These are phyloP conservation scores for Arthroderma uncinatum DNA, from an alignment of 2,329 filamentous ascomycete genomes.

Conservation along the genomic window DNA sequence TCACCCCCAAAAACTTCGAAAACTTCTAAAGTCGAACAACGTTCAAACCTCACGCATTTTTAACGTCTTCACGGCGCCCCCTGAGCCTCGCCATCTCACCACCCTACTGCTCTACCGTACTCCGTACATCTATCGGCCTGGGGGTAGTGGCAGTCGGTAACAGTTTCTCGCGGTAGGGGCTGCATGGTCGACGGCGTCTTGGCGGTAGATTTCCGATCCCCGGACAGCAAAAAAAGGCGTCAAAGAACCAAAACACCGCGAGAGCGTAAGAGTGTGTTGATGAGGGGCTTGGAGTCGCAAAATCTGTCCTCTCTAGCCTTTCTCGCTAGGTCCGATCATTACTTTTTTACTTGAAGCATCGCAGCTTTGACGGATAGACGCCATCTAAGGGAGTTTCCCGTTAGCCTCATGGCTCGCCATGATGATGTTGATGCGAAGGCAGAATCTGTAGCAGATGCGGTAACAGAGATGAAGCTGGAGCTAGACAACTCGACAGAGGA, in stretches of 20 bases:
- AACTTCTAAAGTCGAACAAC: background rate
- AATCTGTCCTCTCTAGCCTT: background rate
- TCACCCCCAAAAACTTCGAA: background rate
- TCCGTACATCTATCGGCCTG: background rate
- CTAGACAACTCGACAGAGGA: conserved; percentile 20
- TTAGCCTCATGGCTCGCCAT: conserved; percentile 33
- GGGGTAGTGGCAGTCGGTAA: background rate
- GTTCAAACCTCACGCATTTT: background rate
- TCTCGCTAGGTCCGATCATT: background rate
- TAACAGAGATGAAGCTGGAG: conserved; percentile 29
- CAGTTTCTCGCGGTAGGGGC: background rate
- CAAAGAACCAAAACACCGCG: background rate
- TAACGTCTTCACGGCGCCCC: background rate
- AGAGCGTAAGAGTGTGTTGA: conserved; percentile 1
- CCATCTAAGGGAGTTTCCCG: background rate
- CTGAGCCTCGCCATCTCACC: background rate
- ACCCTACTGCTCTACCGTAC: background rate
- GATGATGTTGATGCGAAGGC: conserved; percentile 31
- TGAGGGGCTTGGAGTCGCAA: background rate
- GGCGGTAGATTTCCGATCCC: conserved; percentile 1
- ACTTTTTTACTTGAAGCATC: background rate
- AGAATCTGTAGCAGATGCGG: conserved; percentile 26
- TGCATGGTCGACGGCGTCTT: background rate
- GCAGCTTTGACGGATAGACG: background rate
- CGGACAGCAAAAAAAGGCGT: background rate